phyloP scores from a whole-genome alignment of 495 filamentous ascomycete species.

The Durotheca rogersii region DNA sequence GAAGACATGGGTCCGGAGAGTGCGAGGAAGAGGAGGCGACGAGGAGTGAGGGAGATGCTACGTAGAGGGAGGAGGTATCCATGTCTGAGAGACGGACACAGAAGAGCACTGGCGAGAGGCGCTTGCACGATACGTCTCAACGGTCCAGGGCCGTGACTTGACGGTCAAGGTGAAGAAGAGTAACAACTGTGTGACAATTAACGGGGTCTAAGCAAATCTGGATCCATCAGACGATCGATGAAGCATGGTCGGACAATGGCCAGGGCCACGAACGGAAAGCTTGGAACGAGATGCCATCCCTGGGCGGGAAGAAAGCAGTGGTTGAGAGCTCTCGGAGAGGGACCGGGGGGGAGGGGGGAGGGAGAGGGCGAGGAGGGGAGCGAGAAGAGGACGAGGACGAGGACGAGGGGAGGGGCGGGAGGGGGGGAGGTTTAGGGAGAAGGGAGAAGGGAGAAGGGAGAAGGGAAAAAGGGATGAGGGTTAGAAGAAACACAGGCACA shows the following conservation, averaged over 20 bases:
- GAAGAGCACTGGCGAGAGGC: constrained; percentile 25
- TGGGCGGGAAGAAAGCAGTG: constrained; percentile 24
- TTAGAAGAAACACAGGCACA: no score
- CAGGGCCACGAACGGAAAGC: constrained; percentile 29
- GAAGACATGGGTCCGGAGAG: constrained; percentile 23
- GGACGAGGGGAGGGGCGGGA: no score
- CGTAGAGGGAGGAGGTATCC: no score
- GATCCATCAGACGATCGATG: constrained; percentile 36
- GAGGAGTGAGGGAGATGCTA: background rate
- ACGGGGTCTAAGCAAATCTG: constrained; percentile 33
- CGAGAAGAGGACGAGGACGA: constrained; percentile 7
- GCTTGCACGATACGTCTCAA: constrained; percentile 33
- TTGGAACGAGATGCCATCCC: constrained; percentile 29
- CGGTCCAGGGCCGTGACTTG: constrained; percentile 24
- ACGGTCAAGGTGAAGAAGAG: constrained; percentile 14
- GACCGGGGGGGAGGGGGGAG: background rate
- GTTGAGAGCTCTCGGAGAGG: constrained; percentile 15
- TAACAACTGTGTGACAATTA: constrained; percentile 17
- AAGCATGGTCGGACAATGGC: constrained; percentile 33
- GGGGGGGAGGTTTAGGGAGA: no score
- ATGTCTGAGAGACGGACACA: no score
- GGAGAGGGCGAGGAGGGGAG: constrained; percentile 2
- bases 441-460: background rate
- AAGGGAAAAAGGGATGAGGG: background rate
- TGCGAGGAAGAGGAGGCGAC: constrained; percentile 10